These are phyloP conservation scores for Heterobasidion annosum DNA, from an alignment of 1,284 basidiomycete genomes.

Conservation along the genomic window DNA sequence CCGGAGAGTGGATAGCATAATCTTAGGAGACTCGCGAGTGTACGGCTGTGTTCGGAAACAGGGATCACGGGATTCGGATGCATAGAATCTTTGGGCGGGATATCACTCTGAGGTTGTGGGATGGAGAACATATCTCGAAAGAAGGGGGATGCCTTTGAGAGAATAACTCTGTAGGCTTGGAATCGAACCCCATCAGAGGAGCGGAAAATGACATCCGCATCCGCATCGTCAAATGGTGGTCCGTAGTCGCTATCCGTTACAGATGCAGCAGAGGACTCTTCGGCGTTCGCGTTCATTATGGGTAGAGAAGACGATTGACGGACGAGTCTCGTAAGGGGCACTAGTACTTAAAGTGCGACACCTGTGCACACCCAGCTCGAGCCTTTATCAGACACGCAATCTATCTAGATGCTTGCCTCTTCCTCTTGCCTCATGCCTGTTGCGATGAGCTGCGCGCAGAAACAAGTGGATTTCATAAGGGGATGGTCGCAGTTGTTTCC, in stretches of 20 bases:
- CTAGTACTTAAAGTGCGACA: too few relatives aligned
- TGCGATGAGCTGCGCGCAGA: too few relatives aligned
- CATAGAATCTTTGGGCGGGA: background rate
- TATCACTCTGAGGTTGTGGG: background rate
- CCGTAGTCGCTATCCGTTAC: background rate
- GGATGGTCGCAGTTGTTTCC: too few relatives aligned
- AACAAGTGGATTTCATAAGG: too few relatives aligned
- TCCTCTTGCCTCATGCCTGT: too few relatives aligned
- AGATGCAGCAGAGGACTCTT: background rate
- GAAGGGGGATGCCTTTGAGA: constrained; percentile 23
- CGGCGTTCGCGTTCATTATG: background rate
- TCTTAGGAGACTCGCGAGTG: constrained; percentile 5
- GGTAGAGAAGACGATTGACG: too few relatives aligned
- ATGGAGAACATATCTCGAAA: constrained; percentile 26
- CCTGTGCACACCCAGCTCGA: too few relatives aligned
- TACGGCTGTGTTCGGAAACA: constrained; percentile 1
- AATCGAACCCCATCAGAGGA: constrained; percentile 27
- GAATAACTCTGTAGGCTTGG: constrained; percentile 19
- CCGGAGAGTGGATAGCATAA: constrained; percentile 7
- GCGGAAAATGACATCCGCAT: constrained; percentile 25
- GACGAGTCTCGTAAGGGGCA: too few relatives aligned
- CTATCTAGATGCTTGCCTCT: too few relatives aligned
- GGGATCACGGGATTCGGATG: constrained; percentile 1
- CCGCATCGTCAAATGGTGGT: constrained; percentile 5
- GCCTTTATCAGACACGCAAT: too few relatives aligned